Conservation (phyloP, 2,329 filamentous ascomycete species). For the Penicillium fuscoglaucum region DNA sequence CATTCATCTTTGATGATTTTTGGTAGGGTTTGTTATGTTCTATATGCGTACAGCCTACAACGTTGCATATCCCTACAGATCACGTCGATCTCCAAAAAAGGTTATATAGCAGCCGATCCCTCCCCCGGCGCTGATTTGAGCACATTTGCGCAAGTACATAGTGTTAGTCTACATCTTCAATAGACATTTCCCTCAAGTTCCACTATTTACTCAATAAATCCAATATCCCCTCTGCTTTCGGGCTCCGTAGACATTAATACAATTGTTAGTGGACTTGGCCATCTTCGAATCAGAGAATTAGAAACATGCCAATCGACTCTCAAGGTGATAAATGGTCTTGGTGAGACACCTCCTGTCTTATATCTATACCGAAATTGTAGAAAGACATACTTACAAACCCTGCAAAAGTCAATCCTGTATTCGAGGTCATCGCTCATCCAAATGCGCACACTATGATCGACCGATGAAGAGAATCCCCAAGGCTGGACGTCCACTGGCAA, state of each 20-base stretch:
- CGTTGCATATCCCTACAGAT: too few species aligned
- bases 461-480: constrained; percentile 6
- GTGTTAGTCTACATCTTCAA: not conserved
- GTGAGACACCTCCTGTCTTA: not conserved
- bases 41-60: too few species aligned
- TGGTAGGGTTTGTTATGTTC: too few species aligned
- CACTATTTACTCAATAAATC: not conserved
- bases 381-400: not conserved
- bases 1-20: too few species aligned
- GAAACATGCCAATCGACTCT: constrained; percentile 1
- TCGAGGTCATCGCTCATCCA: constrained; percentile 6
- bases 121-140: not conserved
- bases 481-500: constrained; percentile 1
- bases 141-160: not conserved
- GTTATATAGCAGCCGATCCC: not conserved
- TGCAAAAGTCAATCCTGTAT: constrained; percentile 1
- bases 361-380: not conserved
- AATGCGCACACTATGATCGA: constrained; percentile 5
- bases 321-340: constrained; percentile 8
- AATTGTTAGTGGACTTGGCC: too few species aligned
- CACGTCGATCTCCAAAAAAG: not conserved
- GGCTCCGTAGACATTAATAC: not conserved
- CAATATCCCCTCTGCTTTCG: not conserved
- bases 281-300: not conserved
- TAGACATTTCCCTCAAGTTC: not conserved